Conservation (phyloP, 2,329 filamentous ascomycete species). For the Sporothrix schenckii region DNA sequence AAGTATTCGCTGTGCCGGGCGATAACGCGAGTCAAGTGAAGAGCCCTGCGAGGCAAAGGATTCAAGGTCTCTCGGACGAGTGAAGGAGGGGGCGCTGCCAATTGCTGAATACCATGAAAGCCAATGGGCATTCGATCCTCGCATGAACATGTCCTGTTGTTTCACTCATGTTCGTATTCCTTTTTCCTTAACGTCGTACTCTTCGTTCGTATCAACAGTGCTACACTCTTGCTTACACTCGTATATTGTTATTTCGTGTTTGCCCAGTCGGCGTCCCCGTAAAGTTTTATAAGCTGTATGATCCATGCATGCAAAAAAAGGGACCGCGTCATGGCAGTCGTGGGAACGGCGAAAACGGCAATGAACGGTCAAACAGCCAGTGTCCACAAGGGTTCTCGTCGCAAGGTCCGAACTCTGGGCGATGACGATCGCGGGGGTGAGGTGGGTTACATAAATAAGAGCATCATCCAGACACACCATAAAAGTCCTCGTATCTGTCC, state of each 20-base stretch:
- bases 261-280: not conserved
- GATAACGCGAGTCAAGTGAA: not conserved
- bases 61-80: not conserved
- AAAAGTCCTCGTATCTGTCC: not conserved
- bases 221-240: not conserved
- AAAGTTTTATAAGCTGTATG: not conserved
- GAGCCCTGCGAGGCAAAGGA: not conserved
- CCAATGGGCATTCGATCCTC: not conserved
- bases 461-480: not conserved
- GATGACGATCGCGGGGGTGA: not conserved
- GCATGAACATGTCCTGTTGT: not conserved
- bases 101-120: not conserved
- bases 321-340: not conserved
- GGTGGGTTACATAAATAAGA: not conserved
- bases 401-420: not conserved
- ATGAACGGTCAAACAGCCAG: not conserved
- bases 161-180: not conserved
- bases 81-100: not conserved
- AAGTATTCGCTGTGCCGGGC: not conserved
- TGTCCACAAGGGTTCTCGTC: constrained; percentile 26
- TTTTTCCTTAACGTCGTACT: too few species aligned
- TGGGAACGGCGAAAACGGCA: constrained; percentile 5
- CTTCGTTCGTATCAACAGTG: not conserved
- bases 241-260: not conserved
- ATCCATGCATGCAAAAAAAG: not conserved